These are phyloP conservation scores for Scytalidium sp. DNA, from an alignment of 2,329 filamentous ascomycete genomes.

Conservation along the genomic window DNA sequence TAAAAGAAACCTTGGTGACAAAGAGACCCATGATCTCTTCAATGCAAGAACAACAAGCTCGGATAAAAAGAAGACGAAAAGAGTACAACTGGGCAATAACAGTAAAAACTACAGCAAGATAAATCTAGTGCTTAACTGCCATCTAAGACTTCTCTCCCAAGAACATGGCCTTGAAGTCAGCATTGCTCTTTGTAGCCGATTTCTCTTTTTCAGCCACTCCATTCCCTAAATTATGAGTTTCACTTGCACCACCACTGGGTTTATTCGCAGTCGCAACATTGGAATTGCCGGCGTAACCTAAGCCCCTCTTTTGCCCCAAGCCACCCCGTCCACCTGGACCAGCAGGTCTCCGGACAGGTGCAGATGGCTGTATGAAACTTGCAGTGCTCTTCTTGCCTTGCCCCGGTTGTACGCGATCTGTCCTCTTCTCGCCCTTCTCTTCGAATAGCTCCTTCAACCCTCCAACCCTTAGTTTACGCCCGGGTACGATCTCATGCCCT, in stretches of 20 bases:
- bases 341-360: slow-evolving; percentile 28
- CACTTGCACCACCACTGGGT: slow-evolving; percentile 5
- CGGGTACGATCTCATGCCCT: slow-evolving; percentile 49
- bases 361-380: slow-evolving; percentile 23
- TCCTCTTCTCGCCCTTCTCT: slow-evolving; percentile 43
- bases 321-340: slow-evolving; percentile 32
- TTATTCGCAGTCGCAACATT: neutral
- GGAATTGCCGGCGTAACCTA: slow-evolving; percentile 22
- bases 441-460: slow-evolving; percentile 52
- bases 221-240: slow-evolving; percentile 9
- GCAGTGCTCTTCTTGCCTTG: slow-evolving; percentile 29
- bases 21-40: too few species aligned
- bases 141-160: slow-evolving; percentile 13
- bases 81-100: neutral
- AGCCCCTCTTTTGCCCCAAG: slow-evolving; percentile 29
- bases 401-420: slow-evolving; percentile 36
- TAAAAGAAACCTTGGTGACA: too few species aligned
- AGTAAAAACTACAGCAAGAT: neutral
- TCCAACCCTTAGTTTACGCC: slow-evolving; percentile 52
- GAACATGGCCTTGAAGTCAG: slow-evolving; percentile 51
- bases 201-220: slow-evolving; percentile 20
- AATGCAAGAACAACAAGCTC: too few species aligned
- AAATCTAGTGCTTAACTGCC: slow-evolving; percentile 5
- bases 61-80: neutral
- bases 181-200: slow-evolving; percentile 46